Evolutionary conservation across 495 filamentous ascomycete genomes (phyloP).

Genomic region (Daldinia grandis): DNA sequence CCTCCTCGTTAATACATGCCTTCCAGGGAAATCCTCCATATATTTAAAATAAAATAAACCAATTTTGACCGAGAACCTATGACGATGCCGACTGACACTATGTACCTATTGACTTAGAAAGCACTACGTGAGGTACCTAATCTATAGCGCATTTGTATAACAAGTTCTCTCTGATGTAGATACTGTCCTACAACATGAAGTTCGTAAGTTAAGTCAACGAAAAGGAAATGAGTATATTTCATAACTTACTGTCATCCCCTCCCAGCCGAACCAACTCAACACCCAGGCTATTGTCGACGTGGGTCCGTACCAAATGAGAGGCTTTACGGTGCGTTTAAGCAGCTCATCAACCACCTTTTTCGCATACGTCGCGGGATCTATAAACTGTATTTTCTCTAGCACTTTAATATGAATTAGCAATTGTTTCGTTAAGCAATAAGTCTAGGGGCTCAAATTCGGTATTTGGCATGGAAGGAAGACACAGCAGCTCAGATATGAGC

Average conservation of each 20-base stretch:
- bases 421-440: background rate
- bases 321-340: constrained; percentile 26
- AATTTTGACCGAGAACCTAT: background rate
- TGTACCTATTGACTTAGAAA: background rate
- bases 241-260: constrained; percentile 41
- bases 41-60: too few species aligned
- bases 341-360: constrained; percentile 29
- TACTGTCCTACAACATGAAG: constrained; percentile 8
- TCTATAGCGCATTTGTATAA: constrained; percentile 13
- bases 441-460: background rate
- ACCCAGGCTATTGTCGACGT: constrained; percentile 36
- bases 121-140: background rate
- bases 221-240: background rate
- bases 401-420: background rate
- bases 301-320: constrained; percentile 36
- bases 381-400: constrained; percentile 7
- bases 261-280: constrained; percentile 44
- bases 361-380: constrained; percentile 28
- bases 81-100: background rate
- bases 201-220: background rate
- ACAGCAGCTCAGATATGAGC: too few species aligned
- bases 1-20: too few species aligned
- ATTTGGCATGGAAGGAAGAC: too few species aligned
- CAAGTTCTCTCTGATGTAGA: constrained; percentile 25
- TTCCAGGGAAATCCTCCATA: too few species aligned